Evolutionary conservation across 768 basidiomycete species (phyloP), one percentile per base, ranked within the genome.

Genomic region (Suillus clintonianus): DNA sequence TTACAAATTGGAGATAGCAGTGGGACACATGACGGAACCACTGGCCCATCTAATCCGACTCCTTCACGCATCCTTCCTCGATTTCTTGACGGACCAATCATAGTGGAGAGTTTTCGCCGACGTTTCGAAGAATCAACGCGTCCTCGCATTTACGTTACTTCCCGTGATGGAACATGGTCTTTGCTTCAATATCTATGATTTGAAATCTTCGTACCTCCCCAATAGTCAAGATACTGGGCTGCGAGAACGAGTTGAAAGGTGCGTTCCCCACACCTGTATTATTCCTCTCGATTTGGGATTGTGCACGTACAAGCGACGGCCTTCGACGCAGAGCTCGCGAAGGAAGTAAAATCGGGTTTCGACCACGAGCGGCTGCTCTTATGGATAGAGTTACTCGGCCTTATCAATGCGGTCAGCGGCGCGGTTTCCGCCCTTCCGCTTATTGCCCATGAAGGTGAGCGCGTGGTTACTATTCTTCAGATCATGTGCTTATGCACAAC

Each of bases 181-280:
- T 11, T 62, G 65, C 51, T 80, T 80, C 69, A 78, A 80, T 61
- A 77, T 80, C 30, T 76, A 72, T 63, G 42, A 73, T 5, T 59
- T 79, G 11, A 64, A 69, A 43, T 72, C 68, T 14, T 79, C 78
- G 4, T 71, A 73, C 58, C 34, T 69, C 11, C 65, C 42, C 10
- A 77, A 80, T 62, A 47, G 54, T 19, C 69, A 78, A 19, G 60
- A 76, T 19, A 30, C 30, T n/a, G n/a, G n/a, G n/a, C n/a, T n/a
- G n/a, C n/a, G n/a, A n/a, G n/a, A n/a, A n/a, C n/a, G n/a, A n/a
- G n/a, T n/a, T 6, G 47, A 59, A n/a, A 34, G 7, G 14, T 56
- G 47, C 41, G 62, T 64, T n/a, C 34, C 66, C 5, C 22, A 24
- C 39, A 56, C 47, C 57, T 67, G 7, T 59, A 45, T 39, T 67